Conservation (phyloP, 768 basidiomycete genomes). For the Pisolithus marmoratus region DNA sequence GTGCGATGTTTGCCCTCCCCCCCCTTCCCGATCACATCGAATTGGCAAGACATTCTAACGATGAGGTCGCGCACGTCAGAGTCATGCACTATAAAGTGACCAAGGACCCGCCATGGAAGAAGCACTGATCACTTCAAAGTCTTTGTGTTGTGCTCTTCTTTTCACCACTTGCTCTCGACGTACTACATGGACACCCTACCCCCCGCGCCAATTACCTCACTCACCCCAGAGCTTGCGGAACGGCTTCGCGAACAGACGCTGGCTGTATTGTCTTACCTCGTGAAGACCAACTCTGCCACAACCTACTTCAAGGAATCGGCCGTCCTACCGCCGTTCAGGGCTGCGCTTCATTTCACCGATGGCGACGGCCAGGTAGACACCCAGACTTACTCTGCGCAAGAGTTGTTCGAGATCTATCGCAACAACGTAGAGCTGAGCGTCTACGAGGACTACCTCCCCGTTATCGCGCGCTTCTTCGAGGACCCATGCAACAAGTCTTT, state of each 20-base stretch:
- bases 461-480: slow-evolving; percentile 15
- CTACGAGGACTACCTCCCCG: slow-evolving; percentile 14
- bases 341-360: no score
- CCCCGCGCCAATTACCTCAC: not conserved
- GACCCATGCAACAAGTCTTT: slow-evolving; percentile 12
- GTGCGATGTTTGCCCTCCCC: no score
- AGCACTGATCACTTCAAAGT: no score
- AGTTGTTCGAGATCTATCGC: slow-evolving; percentile 6
- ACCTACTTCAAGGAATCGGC: not conserved
- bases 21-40: no score
- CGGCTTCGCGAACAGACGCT: slow-evolving; percentile 16
- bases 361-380: no score
- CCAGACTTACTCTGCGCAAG: not conserved
- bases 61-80: no score
- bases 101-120: no score
- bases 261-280: slow-evolving; percentile 17
- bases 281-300: slow-evolving; percentile 14
- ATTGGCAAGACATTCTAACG: no score
- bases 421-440: slow-evolving; percentile 12
- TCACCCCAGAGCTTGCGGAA: slow-evolving; percentile 8
- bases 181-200: no score
- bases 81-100: no score
- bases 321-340: slow-evolving; percentile 5
- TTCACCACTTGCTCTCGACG: no score
- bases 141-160: no score